Evolutionary conservation across 352 stramenopile genomes (phyloP).

Genomic region (Phytophthora colocasiae): DNA sequence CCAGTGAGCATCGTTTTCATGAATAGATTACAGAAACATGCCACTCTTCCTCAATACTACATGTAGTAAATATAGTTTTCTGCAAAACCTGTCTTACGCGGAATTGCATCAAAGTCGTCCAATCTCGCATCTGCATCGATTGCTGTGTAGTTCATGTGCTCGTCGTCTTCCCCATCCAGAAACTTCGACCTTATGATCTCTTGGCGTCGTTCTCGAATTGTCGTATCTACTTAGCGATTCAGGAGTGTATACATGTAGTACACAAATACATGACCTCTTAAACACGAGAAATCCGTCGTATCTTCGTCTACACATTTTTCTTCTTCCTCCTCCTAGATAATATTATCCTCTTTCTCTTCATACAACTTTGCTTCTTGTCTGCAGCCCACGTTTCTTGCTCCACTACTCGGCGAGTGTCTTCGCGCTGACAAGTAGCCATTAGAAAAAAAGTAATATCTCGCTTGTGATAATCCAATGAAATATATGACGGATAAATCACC

Average conservation of each 20-base stretch:
- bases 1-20: no score
- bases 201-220: conserved; percentile 52
- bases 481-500: no score
- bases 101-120: conserved; percentile 70
- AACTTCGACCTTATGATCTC: conserved; percentile 82
- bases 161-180: conserved; percentile 62
- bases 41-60: no score
- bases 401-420: conserved; percentile 54
- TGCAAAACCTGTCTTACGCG: conserved; percentile 60
- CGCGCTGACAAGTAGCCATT: conserved; percentile 70
- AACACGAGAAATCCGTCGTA: conserved; percentile 4
- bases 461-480: no score
- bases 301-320: conserved; percentile 42
- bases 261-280: no score
- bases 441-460: conserved; percentile 61
- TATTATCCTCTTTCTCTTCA: conserved; percentile 26
- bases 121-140: conserved; percentile 71
- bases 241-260: no score
- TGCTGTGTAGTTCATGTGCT: conserved; percentile 70
- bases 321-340: conserved; percentile 49
- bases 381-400: no score
- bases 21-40: no score
- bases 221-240: no score
- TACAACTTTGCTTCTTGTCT: no score
- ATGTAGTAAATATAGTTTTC: no score